phyloP scores from a whole-genome alignment of 2,329 filamentous ascomycete species.

The Scytalidium lignicola region DNA sequence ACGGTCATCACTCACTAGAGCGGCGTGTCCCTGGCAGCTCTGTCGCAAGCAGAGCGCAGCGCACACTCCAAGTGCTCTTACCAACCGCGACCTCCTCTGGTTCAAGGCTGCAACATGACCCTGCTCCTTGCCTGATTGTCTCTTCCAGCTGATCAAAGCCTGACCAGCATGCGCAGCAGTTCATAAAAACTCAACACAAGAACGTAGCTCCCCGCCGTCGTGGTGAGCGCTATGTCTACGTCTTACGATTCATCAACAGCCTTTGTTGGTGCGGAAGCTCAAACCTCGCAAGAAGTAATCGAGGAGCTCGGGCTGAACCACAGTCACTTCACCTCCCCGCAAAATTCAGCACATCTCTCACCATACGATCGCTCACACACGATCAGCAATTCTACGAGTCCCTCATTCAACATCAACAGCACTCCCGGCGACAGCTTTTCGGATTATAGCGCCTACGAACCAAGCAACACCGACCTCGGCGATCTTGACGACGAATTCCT shows the following conservation, averaged over 20 bases:
- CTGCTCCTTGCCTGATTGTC: background rate
- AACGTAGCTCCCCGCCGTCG: slow-evolving; percentile 20
- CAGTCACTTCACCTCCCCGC: slow-evolving; percentile 14
- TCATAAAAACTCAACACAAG: slow-evolving; percentile 13
- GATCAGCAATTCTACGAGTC: slow-evolving; percentile 24
- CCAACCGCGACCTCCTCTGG: background rate
- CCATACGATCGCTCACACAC: slow-evolving; percentile 22
- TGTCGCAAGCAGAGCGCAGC: background rate
- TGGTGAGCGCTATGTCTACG: slow-evolving; percentile 25
- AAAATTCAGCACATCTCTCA: slow-evolving; percentile 19
- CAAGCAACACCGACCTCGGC: slow-evolving; percentile 13
- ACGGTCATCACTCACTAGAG: background rate
- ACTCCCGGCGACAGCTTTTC: slow-evolving; percentile 23
- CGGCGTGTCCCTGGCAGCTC: background rate
- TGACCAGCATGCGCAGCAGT: slow-evolving; percentile 10
- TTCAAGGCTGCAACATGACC: background rate
- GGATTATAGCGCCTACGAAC: slow-evolving; percentile 24
- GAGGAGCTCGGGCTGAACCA: slow-evolving; percentile 17
- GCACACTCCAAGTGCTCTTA: background rate
- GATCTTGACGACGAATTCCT: slow-evolving; percentile 27
- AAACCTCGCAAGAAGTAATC: slow-evolving; percentile 17
- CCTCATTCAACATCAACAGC: slow-evolving; percentile 19
- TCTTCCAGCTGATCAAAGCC: slow-evolving; percentile 5
- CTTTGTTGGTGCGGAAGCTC: slow-evolving; percentile 15
- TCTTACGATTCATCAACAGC: slow-evolving; percentile 17